A percentile compares a stretch with the other conserved stretches of the same genome.
These are phyloP conservation scores for Pulveroboletus frians DNA, from an alignment of 768 basidiomycete genomes.

Conservation along the genomic window DNA sequence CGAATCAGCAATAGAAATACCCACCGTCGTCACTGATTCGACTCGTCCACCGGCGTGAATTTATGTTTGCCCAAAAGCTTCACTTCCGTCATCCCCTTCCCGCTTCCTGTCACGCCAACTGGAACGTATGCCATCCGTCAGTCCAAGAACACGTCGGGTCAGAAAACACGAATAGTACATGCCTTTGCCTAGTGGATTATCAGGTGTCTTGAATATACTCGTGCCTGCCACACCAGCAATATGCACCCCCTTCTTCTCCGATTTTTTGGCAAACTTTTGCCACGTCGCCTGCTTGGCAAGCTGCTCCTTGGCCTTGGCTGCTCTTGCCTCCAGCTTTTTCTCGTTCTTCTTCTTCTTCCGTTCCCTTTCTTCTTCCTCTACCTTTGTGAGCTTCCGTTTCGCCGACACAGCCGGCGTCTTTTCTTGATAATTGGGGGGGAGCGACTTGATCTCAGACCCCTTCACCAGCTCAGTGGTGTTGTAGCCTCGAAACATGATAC, in stretches of 20 bases:
- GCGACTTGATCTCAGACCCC: constrained; percentile 60
- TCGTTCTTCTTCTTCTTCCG: constrained; percentile 93
- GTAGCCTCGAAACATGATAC: constrained; percentile 88
- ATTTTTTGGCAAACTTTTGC: constrained; percentile 95
- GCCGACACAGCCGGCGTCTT: constrained; percentile 36
- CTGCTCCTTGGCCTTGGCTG: constrained; percentile 87
- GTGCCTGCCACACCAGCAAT: constrained; percentile 86
- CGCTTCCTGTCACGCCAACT: constrained; percentile 92
- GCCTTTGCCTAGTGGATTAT: constrained; percentile 86
- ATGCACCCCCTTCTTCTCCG: constrained; percentile 86
- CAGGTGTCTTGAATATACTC: constrained; percentile 92
- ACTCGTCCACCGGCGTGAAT: constrained; percentile 51
- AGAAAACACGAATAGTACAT: constrained; percentile 27
- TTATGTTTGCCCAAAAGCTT: constrained; percentile 70
- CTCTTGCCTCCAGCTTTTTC: constrained; percentile 81
- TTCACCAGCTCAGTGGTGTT: constrained; percentile 86
- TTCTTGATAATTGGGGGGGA: constrained; percentile 54
- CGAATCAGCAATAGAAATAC: neutral
- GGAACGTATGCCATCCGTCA: constrained; percentile 11
- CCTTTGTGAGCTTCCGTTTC: constrained; percentile 77
- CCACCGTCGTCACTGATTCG: constrained; percentile 24
- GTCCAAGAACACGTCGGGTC: constrained; percentile 1
- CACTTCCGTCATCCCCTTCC: constrained; percentile 82
- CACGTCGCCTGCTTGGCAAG: constrained; percentile 76
- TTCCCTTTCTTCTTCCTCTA: constrained; percentile 84